Conservation (phyloP, 164 flowering plant genomes). For the Macadamia tetraphylla region DNA sequence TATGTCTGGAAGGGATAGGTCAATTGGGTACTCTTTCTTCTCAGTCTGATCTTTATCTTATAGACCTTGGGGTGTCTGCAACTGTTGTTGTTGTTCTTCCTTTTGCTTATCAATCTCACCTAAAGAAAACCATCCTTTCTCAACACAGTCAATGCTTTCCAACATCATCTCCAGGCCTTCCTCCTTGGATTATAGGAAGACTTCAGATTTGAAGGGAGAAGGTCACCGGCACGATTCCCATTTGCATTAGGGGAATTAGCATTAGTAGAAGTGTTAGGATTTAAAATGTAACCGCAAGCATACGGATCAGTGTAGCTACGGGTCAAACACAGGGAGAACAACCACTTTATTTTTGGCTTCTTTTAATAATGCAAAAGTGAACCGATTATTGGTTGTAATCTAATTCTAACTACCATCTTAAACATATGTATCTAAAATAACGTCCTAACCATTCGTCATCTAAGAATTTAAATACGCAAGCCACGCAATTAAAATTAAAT, state of each 20-base stretch:
- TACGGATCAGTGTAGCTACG: too few relatives aligned
- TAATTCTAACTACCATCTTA: too few relatives aligned
- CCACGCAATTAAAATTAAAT: too few relatives aligned
- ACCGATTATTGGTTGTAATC: too few relatives aligned
- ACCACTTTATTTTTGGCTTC: too few relatives aligned
- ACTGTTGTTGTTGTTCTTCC: conserved; percentile 14
- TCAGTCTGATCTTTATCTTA: conserved; percentile 28
- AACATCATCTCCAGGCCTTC: conserved; percentile 47
- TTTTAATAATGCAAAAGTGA: too few relatives aligned
- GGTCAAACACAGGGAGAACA: too few relatives aligned
- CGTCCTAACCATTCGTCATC: too few relatives aligned
- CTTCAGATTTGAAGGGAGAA: conserved; percentile 33
- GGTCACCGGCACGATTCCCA: conserved; percentile 49
- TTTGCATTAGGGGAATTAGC: conserved; percentile 33
- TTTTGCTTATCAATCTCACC: conserved; percentile 10
- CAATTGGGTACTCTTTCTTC: conserved; percentile 40
- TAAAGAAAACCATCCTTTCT: conserved; percentile 7
- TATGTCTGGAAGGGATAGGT: too few relatives aligned
- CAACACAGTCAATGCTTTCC: conserved; percentile 23
- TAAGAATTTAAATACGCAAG: too few relatives aligned
- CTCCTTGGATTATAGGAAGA: conserved; percentile 17
- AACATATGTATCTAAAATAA: too few relatives aligned
- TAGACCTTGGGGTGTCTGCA: conserved; percentile 13
- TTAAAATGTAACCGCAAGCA: too few relatives aligned
- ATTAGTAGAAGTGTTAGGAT: conserved; percentile 26